Evolutionary conservation across 2,329 filamentous ascomycete genomes (phyloP).

Genomic region (Bipolaris cookei): DNA sequence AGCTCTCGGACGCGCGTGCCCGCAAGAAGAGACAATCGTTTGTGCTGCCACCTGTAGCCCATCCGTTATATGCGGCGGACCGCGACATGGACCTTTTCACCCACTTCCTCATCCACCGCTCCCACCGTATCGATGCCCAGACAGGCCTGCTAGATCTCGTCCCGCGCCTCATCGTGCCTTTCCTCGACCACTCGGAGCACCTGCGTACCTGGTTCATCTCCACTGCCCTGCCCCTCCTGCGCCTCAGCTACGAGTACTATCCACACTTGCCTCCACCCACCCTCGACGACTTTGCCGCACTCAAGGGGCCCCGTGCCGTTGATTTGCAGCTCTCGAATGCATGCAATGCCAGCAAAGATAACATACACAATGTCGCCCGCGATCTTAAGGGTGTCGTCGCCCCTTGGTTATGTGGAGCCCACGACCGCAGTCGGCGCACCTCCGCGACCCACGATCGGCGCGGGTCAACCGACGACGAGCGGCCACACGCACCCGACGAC

Average conservation of each 20-base stretch:
- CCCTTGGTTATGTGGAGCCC: slow-evolving; percentile 74
- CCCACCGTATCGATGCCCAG: slow-evolving; percentile 72
- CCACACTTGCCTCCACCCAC: slow-evolving; percentile 60
- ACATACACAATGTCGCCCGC: slow-evolving; percentile 58
- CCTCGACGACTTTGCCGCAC: slow-evolving; percentile 67
- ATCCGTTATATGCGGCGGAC: slow-evolving; percentile 57
- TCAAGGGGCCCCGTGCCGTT: slow-evolving; percentile 66
- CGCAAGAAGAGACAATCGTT: slow-evolving; percentile 69
- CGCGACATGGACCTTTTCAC: slow-evolving; percentile 63
- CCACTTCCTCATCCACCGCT: slow-evolving; percentile 70
- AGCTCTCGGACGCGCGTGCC: slow-evolving; percentile 68
- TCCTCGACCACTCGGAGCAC: slow-evolving; percentile 66
- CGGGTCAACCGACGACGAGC: slow-evolving; percentile 47
- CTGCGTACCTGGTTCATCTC: slow-evolving; percentile 73
- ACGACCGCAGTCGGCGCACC: slow-evolving; percentile 62
- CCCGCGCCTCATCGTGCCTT: slow-evolving; percentile 71
- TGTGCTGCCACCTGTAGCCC: slow-evolving; percentile 64
- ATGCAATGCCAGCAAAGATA: slow-evolving; percentile 18
- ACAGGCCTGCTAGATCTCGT: slow-evolving; percentile 74
- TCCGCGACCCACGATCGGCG: slow-evolving; percentile 44
- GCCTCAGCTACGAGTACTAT: slow-evolving; percentile 74
- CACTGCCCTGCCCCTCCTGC: slow-evolving; percentile 70
- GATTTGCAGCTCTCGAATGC: slow-evolving; percentile 61
- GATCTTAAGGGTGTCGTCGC: slow-evolving; percentile 72
- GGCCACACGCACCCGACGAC: slow-evolving; percentile 50